phyloP scores from a whole-genome alignment of 1,284 basidiomycete species.

The Calocybe gambosa region DNA sequence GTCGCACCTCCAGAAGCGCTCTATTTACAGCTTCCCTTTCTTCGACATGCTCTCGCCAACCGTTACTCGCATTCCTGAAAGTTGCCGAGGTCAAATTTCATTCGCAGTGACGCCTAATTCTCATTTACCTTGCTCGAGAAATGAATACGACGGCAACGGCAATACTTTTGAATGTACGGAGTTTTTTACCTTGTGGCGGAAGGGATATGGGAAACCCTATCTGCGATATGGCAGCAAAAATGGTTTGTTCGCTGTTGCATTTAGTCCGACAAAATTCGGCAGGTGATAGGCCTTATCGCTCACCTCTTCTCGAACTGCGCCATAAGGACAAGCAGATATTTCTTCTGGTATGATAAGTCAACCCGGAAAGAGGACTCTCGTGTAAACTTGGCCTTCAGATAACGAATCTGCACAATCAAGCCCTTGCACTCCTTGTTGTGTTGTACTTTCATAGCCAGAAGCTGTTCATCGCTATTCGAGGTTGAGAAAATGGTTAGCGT shows the following conservation, averaged over 20 bases:
- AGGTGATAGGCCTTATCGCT: constrained; percentile 13
- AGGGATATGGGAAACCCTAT: constrained; percentile 59
- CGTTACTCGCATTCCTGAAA: constrained; percentile 47
- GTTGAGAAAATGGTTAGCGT: constrained; percentile 3
- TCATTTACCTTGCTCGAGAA: constrained; percentile 57
- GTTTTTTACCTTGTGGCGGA: constrained; percentile 30
- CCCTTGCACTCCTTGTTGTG: constrained; percentile 88
- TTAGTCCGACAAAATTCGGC: constrained; percentile 1
- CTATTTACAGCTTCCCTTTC: constrained; percentile 55
- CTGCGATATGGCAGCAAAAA: constrained; percentile 70
- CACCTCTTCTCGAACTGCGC: constrained; percentile 71
- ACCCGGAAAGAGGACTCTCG: constrained; percentile 81
- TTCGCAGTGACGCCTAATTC: not conserved
- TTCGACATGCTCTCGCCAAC: constrained; percentile 56
- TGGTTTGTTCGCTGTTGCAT: constrained; percentile 61
- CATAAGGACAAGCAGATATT: constrained; percentile 65
- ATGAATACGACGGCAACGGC: constrained; percentile 62
- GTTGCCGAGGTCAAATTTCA: not conserved
- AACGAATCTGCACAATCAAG: constrained; percentile 81
- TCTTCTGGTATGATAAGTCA: constrained; percentile 83
- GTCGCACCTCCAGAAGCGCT: constrained; percentile 67
- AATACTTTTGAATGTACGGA: constrained; percentile 51
- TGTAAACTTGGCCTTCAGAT: constrained; percentile 88
- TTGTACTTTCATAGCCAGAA: constrained; percentile 52
- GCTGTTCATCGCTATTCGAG: constrained; percentile 43